Conservation (phyloP, 495 filamentous ascomycete genomes). For the Penicillium subrubescens region DNA sequence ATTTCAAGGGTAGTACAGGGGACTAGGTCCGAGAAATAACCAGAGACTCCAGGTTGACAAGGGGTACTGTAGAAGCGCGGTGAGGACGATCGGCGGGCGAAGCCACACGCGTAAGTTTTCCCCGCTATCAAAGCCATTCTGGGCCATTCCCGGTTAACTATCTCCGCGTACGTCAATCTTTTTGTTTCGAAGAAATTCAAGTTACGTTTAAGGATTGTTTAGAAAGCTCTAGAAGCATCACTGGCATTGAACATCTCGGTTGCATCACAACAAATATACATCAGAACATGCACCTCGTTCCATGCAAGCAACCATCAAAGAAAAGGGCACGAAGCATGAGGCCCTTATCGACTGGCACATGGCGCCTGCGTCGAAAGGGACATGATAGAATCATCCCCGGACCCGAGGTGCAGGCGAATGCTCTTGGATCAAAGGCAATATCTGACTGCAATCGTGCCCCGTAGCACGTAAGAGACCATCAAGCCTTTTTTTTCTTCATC, state of each 20-base stretch:
- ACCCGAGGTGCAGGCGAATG: conserved; percentile 30
- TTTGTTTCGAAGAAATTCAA: neutral
- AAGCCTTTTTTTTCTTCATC: conserved; percentile 28
- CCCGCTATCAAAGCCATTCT: conserved; percentile 5
- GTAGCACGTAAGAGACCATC: conserved; percentile 37
- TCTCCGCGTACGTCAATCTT: neutral
- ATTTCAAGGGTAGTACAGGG: neutral
- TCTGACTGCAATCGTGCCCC: conserved; percentile 36
- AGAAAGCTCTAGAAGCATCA: conserved; percentile 33
- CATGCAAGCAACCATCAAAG: conserved; percentile 11
- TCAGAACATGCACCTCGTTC: conserved; percentile 35
- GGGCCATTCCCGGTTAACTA: neutral
- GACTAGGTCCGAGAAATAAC: neutral
- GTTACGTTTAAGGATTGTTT: neutral
- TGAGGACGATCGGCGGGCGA: conserved; percentile 10
- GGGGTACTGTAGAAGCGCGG: neutral
- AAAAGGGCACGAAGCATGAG: conserved; percentile 17
- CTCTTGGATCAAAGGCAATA: conserved; percentile 26
- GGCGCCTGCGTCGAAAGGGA: conserved; percentile 19
- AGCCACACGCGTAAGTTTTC: conserved; percentile 11
- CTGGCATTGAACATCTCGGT: conserved; percentile 36
- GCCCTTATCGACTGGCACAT: conserved; percentile 23
- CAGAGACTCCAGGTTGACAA: neutral
- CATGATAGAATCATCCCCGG: conserved; percentile 23
- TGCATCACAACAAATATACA: conserved; percentile 48